phyloP scores from a whole-genome alignment of 441 rosid genomes.

The Corymbia citriodora region DNA sequence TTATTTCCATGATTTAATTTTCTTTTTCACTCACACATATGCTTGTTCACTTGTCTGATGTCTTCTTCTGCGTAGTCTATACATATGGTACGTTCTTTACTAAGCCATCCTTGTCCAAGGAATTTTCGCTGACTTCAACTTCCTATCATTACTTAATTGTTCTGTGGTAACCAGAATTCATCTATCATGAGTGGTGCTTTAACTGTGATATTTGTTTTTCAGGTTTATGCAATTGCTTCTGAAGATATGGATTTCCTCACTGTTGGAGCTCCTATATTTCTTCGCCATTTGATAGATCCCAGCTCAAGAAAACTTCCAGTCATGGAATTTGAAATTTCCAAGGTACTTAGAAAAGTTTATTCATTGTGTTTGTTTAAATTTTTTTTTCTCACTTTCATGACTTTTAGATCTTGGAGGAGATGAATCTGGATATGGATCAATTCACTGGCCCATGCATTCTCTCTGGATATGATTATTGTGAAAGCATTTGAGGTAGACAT shows the following conservation, averaged over 20 bases:
- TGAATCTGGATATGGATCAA: no score
- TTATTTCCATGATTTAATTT: no score
- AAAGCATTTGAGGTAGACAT: no score
- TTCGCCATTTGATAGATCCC: constrained; percentile 95
- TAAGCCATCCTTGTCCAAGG: neutral
- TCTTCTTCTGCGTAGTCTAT: neutral
- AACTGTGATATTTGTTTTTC: neutral
- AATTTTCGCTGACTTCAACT: neutral
- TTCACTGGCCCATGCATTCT: no score
- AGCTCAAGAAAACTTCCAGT: constrained; percentile 90
- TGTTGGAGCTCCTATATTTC: constrained; percentile 85
- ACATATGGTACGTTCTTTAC: neutral
- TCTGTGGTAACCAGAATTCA: neutral
- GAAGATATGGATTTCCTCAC: constrained; percentile 99
- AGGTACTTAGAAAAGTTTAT: no score
- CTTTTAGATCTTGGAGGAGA: no score
- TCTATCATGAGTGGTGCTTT: neutral
- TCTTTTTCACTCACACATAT: neutral
- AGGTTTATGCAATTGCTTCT: constrained; percentile 96
- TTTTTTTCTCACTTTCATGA: no score
- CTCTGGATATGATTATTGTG: no score
- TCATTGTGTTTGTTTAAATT: no score
- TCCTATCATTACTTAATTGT: neutral
- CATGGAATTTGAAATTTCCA: constrained; percentile 81
- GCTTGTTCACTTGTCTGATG: neutral